Conservation (phyloP, 805 yeast species). For the Cyberlindnera petersonii region DNA sequence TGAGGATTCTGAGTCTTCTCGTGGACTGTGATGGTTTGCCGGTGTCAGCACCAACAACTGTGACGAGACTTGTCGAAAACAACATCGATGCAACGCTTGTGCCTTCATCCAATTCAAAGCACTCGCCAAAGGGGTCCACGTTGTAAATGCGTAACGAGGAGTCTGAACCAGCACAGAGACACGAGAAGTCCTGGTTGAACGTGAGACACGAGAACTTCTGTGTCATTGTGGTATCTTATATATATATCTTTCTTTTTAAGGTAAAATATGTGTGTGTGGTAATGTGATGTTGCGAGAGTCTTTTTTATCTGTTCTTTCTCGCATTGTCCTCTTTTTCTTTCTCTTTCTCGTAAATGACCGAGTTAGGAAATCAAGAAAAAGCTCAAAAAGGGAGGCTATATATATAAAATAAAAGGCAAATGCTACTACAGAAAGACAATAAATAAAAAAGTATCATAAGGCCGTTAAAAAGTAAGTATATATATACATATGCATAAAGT, state of each 20-base stretch:
- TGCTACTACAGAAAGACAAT: not conserved
- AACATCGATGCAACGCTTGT: slow-evolving; percentile 79
- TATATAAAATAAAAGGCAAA: not conserved
- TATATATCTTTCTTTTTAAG: no score
- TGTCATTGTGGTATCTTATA: no score
- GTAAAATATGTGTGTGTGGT: not conserved
- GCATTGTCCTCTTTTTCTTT: no score
- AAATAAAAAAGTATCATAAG: slow-evolving; percentile 1
- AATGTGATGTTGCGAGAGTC: not conserved
- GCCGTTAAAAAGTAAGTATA: no score
- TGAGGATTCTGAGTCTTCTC: slow-evolving; percentile 59
- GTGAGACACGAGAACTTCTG: slow-evolving; percentile 7
- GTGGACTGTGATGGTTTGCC: slow-evolving; percentile 54
- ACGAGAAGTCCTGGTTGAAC: slow-evolving; percentile 75
- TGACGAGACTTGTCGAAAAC: slow-evolving; percentile 81
- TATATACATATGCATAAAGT: no score
- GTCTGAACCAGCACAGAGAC: slow-evolving; percentile 71
- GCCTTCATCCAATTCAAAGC: slow-evolving; percentile 46
- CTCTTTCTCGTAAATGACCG: no score
- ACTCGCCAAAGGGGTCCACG: slow-evolving; percentile 82
- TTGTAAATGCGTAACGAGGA: slow-evolving; percentile 71
- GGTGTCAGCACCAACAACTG: slow-evolving; percentile 75
- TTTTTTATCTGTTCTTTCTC: no score
- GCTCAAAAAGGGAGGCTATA: not conserved
- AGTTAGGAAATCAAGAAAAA: no score